Evolutionary conservation across 2,329 filamentous ascomycete genomes (phyloP), one percentile per base, ranked within the genome.

Genomic region (Macrophomina pseudophaseolina): DNA sequence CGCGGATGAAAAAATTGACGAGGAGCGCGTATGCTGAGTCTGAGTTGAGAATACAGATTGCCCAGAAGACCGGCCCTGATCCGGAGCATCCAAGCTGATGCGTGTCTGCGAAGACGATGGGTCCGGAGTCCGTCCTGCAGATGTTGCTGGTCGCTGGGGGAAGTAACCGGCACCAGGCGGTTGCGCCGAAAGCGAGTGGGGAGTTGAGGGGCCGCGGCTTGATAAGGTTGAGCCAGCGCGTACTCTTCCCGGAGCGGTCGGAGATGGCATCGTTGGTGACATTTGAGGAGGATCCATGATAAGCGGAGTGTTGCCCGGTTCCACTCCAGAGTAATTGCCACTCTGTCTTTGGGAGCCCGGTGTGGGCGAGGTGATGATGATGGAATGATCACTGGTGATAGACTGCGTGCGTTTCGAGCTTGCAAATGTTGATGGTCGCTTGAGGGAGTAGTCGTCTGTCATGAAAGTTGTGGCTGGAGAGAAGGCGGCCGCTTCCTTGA

Each of bases 1-100:
- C 5, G 93, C 93, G 0, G 93, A 97, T 68, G 92, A 92, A 81
- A 97, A 97, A 28, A 97, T 82, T 5, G 90, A 91, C 0, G 91
- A 94, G 72, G 87, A 90, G 49, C 90, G 88, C 1, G 56, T 66
- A 11, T 66, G 49, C 11, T 62, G 56, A 33, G 65, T 54, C 11
- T 66, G 64, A 12, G 54, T 49, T 12, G 64, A 66, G 58, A 66
- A 63, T 12, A 56, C 59, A 6, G 65, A 66, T 35, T 66, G 60
- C 83, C 82, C 6, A 82, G 65, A 66, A 12, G 48, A 44, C 11
- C 65, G 75, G 66, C 79, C 81, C 16, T 83, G 73, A 28, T 79
- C 75, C 14, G 81, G 81, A 7, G 81, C 44, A 46, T 67, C 62
- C 38, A 56, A 59, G 28, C 59, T 64, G n/a, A 67, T 62, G 32